phyloP scores from a whole-genome alignment of 495 filamentous ascomycete species.

The Ramalina peruviana region DNA sequence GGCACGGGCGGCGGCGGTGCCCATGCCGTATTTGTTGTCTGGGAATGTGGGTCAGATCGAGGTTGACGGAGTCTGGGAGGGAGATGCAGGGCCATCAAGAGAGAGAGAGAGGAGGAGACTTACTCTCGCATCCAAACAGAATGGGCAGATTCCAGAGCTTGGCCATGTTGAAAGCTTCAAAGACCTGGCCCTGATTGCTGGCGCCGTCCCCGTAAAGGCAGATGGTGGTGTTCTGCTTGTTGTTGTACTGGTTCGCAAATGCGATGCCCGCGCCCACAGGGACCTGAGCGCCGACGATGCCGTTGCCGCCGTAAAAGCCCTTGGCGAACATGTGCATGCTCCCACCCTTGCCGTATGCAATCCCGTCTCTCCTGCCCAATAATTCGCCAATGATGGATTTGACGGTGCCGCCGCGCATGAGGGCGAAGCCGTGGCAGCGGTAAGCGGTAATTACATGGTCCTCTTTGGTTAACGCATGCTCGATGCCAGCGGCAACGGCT shows the following conservation, averaged over 20 bases:
- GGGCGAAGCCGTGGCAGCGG: constrained; percentile 93
- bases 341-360: constrained; percentile 95
- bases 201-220: constrained; percentile 95
- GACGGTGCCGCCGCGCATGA: constrained; percentile 89
- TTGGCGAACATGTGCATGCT: constrained; percentile 99
- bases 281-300: constrained; percentile 97
- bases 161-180: constrained; percentile 99
- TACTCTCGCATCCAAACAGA: constrained; percentile 97
- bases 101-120: constrained; percentile 13
- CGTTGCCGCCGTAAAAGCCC: constrained; percentile 96
- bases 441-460: constrained; percentile 97
- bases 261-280: constrained; percentile 93
- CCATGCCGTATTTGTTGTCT: constrained; percentile 99
- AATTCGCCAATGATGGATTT: constrained; percentile 94
- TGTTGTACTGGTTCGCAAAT: constrained; percentile 91
- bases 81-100: background rate
- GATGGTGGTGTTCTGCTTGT: constrained; percentile 69
- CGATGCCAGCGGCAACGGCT: constrained; percentile 91
- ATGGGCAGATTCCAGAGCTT: constrained; percentile 95
- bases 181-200: constrained; percentile 97
- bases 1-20: constrained; percentile 86
- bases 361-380: constrained; percentile 85
- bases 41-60: background rate
- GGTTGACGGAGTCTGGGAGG: background rate
- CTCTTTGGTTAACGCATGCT: constrained; percentile 79